phyloP scores from a whole-genome alignment of 1,284 basidiomycete genomes.

The Ceratobasidium theobromae region DNA sequence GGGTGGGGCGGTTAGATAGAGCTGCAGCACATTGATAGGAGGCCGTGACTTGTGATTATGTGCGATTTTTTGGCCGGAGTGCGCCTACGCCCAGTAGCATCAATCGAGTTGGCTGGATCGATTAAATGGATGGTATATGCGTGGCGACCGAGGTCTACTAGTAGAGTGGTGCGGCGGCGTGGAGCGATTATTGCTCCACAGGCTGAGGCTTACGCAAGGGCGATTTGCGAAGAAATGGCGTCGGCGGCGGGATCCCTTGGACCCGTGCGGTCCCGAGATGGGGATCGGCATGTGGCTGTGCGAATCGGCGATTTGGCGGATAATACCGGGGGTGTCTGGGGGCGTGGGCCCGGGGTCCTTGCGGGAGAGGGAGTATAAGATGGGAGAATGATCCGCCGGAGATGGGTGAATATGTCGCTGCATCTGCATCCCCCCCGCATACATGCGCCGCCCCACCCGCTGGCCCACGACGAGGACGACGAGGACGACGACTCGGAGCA shows the following conservation, averaged over 20 bases:
- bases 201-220: too few relatives aligned
- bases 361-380: not conserved
- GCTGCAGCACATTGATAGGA: too few relatives aligned
- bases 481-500: constrained; percentile 47
- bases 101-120: too few relatives aligned
- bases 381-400: constrained; percentile 31
- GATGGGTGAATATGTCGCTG: constrained; percentile 24
- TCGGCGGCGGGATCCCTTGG: not conserved
- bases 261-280: not conserved
- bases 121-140: too few relatives aligned
- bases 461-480: constrained; percentile 42
- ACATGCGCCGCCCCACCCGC: constrained; percentile 27
- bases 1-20: too few relatives aligned
- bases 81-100: too few relatives aligned
- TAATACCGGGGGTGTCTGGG: not conserved
- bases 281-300: not conserved
- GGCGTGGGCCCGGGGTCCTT: not conserved
- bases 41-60: too few relatives aligned
- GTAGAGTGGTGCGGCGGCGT: too few relatives aligned
- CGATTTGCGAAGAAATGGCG: too few relatives aligned
- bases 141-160: too few relatives aligned
- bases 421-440: constrained; percentile 25
- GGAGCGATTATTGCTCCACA: too few relatives aligned
- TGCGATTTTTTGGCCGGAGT: too few relatives aligned
- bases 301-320: not conserved